Evolutionary conservation across 2,329 filamentous ascomycete species (phyloP).

Genomic region (Ophiostoma pallidulum): DNA sequence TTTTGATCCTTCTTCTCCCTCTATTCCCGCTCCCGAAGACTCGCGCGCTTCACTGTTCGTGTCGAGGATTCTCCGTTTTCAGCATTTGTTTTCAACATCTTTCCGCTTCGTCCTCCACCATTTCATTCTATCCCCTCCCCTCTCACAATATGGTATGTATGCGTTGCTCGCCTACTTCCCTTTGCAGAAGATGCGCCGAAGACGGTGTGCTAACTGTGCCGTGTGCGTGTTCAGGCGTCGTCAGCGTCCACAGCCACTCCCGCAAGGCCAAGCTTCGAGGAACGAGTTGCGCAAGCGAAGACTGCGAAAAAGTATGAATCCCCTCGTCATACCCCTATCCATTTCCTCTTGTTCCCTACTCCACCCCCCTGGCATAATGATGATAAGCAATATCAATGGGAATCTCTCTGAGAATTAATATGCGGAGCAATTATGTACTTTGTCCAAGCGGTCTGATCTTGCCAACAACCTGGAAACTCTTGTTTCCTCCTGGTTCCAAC

Average conservation of each 20-base stretch:
- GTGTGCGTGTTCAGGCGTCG: conserved; percentile 43
- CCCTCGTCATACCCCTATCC: not conserved
- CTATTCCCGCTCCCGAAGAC: not conserved
- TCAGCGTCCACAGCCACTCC: conserved; percentile 65
- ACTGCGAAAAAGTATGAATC: conserved; percentile 69
- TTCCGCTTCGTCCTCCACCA: not conserved
- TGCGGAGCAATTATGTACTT: conserved; percentile 79
- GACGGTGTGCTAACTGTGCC: conserved; percentile 7
- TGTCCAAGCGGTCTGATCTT: conserved; percentile 35
- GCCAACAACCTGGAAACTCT: conserved; percentile 20
- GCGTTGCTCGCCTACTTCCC: too few relatives aligned
- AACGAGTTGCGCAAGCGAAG: conserved; percentile 73
- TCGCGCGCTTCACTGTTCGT: conserved; percentile 11
- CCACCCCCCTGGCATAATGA: conserved; percentile 39
- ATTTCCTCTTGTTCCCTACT: conserved; percentile 13
- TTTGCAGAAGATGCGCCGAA: too few relatives aligned
- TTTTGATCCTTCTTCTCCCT: not conserved
- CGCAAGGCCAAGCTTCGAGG: conserved; percentile 64
- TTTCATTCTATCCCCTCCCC: not conserved
- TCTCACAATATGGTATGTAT: not conserved
- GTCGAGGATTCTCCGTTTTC: conserved; percentile 2
- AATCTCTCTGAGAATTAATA: conserved; percentile 96
- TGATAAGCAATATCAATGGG: conserved; percentile 95
- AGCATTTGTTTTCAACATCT: not conserved
- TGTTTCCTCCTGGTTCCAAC: conserved; percentile 1